Base-by-base conservation (phyloP, 768 basidiomycete genomes). In the Trametes meyenii region DNA sequence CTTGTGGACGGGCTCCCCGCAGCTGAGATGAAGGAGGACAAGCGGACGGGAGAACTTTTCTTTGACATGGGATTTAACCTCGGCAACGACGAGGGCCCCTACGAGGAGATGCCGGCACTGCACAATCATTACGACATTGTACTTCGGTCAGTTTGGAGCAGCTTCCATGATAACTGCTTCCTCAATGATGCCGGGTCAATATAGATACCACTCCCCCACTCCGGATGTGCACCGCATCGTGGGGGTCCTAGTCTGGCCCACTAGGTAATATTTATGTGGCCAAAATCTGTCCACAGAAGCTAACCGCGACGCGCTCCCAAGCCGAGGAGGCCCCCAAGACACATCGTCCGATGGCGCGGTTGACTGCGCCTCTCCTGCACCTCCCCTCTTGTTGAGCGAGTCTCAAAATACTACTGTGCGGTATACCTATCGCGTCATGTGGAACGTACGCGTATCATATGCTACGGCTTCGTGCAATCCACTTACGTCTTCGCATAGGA, bases 91-190 rank as follows among this genome's bases (percentile, higher is more conserved):
- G 86, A 91, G 54, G 84, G 76, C 48, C 74, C 75, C 49, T 81
- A 79, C 64, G 77, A 81, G 42, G 84, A 85, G 42, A 73, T 68
- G 7, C 93, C 94, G 6, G 85, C 84, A 14, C 74, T 98, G 58
- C 89, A 98, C 72, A 98, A 98, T 68, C 96, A 98, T 71, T 98
- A 95, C 68, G 90, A 95, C 67, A 87, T 94, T 58, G 85, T 90
- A 45, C 72, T 94, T 58, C 84, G 87, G 89, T 91, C 62, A 55
- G 79, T 55, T 23, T 42, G 24, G 14, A 10, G 8, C 4, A 14
- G 38, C 5, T 53, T 26, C 11, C 17, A 21, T n/a, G 7, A 16
- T 21, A 29, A 11, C 6, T 21, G 19, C n/a, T 43, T 35, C 6
- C 42, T 50, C 13, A 49, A 50, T 26, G 29, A 12, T 17, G 10